Evolutionary conservation across 352 stramenopile genomes (phyloP).

Genomic region (Phytophthora cryptogea): DNA sequence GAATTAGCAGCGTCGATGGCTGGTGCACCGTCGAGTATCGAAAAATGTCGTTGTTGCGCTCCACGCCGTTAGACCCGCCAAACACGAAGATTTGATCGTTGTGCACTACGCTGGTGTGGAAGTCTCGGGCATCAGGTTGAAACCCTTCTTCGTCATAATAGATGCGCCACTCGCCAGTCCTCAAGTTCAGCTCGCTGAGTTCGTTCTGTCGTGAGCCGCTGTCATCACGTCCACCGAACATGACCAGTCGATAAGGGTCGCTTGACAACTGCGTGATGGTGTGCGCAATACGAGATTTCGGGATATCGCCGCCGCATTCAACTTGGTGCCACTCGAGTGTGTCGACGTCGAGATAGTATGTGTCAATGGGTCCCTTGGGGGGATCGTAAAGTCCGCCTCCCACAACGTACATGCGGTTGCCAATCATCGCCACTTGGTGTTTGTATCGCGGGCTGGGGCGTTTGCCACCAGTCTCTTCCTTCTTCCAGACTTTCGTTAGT

Average conservation of each 20-base stretch:
- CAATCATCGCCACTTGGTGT: conserved; percentile 72
- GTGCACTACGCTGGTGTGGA: conserved; percentile 79
- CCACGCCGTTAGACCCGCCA: conserved; percentile 80
- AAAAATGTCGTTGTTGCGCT: conserved; percentile 85
- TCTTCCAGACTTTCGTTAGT: conserved; percentile 69
- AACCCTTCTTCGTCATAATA: conserved; percentile 58
- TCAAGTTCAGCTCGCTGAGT: conserved; percentile 68
- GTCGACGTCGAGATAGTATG: conserved; percentile 77
- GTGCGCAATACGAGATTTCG: conserved; percentile 81
- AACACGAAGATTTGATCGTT: conserved; percentile 84
- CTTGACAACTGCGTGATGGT: conserved; percentile 64
- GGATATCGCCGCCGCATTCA: conserved; percentile 60
- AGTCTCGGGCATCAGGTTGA: conserved; percentile 80
- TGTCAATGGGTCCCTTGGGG: conserved; percentile 78
- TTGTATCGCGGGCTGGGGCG: conserved; percentile 83
- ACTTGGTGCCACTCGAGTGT: conserved; percentile 71
- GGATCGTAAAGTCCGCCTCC: conserved; percentile 82
- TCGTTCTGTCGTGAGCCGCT: conserved; percentile 69
- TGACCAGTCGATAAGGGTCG: conserved; percentile 57
- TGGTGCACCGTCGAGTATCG: conserved; percentile 66
- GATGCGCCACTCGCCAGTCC: conserved; percentile 68
- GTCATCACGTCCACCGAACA: conserved; percentile 84
- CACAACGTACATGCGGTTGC: conserved; percentile 80
- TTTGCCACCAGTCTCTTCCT: conserved; percentile 63
- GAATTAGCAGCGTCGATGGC: conserved; percentile 64